Evolutionary conservation across 2,329 filamentous ascomycete species (phyloP).

Genomic region (Fusarium penzigii): DNA sequence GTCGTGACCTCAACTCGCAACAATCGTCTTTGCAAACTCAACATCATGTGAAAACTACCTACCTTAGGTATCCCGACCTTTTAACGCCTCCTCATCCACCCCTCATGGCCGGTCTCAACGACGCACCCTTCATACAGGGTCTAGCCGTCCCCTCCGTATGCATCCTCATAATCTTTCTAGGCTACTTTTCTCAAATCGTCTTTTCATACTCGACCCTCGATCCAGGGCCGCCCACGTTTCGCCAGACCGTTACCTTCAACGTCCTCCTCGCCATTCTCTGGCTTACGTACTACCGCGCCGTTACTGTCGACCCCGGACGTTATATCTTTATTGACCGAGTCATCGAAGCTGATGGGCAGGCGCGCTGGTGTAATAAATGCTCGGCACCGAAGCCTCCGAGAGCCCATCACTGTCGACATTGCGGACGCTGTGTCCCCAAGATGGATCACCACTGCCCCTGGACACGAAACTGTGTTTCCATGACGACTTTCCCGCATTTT

Average conservation of each 20-base stretch:
- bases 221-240: conserved; percentile 59
- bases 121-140: conserved; percentile 46
- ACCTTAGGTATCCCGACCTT: neutral
- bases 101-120: conserved; percentile 44
- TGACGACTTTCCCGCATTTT: conserved; percentile 82
- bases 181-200: conserved; percentile 71
- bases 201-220: conserved; percentile 59
- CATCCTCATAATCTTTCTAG: conserved; percentile 66
- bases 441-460: conserved; percentile 91
- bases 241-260: conserved; percentile 67
- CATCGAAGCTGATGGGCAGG: conserved; percentile 33
- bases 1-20: too few species aligned
- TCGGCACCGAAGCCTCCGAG: conserved; percentile 71
- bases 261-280: conserved; percentile 62
- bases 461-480: conserved; percentile 81
- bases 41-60: too few species aligned
- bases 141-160: conserved; percentile 71
- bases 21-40: too few species aligned
- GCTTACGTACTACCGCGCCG: conserved; percentile 67
- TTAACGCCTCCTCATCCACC: neutral
- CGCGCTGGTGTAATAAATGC: conserved; percentile 75
- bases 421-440: conserved; percentile 71
- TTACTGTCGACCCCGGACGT: conserved; percentile 58
- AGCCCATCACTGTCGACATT: conserved; percentile 80
- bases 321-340: conserved; percentile 46